phyloP scores from a whole-genome alignment of 108 stramenopile species.

The Nitzschia inconspicua region DNA sequence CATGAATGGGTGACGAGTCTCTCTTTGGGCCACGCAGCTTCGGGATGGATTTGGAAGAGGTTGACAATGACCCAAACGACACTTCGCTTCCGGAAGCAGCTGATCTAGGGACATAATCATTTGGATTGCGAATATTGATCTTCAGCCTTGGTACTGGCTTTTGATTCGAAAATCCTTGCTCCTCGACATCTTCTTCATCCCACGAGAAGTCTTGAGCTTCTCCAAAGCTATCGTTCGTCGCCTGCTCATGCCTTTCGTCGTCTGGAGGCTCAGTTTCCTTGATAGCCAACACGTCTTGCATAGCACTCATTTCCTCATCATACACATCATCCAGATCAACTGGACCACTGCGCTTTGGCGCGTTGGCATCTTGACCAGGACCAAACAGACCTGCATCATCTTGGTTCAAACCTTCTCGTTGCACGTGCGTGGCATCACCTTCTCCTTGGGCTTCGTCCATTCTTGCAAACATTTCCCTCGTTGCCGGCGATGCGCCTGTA shows the following conservation, averaged over 20 bases:
- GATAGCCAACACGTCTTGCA: too few relatives aligned
- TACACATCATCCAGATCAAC: constrained; percentile 42
- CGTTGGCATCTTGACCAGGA: constrained; percentile 1
- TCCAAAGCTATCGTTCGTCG: constrained; percentile 21
- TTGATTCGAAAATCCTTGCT: neutral
- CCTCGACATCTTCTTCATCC: constrained; percentile 22
- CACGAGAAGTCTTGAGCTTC: constrained; percentile 24
- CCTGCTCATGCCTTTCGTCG: neutral
- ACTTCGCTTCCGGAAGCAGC: constrained; percentile 2
- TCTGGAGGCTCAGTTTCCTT: neutral
- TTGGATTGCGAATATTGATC: constrained; percentile 5
- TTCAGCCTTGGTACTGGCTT: constrained; percentile 7
- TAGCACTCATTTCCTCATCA: constrained; percentile 23
- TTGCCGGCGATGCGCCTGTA: constrained; percentile 1
- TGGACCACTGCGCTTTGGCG: constrained; percentile 28
- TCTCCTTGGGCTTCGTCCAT: neutral
- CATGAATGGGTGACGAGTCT: constrained; percentile 46
- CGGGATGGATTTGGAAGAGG: constrained; percentile 28
- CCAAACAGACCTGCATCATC: constrained; percentile 41
- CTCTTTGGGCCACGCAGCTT: constrained; percentile 28
- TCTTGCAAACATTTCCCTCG: neutral
- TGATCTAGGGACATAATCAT: neutral
- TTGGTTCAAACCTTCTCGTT: constrained; percentile 34
- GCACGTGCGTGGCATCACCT: constrained; percentile 44
- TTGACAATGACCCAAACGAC: constrained; percentile 16